Evolutionary conservation across 2,329 filamentous ascomycete genomes (phyloP).

Genomic region (Aspergillus tubingensis): DNA sequence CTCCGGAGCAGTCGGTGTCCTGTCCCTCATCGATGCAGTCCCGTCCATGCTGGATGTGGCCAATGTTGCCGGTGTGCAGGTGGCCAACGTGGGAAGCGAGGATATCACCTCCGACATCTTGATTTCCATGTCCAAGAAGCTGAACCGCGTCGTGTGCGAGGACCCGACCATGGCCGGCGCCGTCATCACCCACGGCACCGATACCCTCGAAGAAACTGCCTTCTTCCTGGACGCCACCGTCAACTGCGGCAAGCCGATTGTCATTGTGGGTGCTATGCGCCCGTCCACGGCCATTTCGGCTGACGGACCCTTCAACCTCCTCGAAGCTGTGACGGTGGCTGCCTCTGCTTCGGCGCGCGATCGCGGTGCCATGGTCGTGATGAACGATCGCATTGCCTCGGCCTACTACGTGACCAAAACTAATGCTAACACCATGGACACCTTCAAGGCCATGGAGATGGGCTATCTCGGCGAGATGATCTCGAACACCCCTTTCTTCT

Average conservation of each 20-base stretch:
- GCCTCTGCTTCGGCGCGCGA: slow-evolving; percentile 47
- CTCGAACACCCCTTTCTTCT: slow-evolving; percentile 62
- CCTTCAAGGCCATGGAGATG: slow-evolving; percentile 60
- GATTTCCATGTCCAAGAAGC: slow-evolving; percentile 23
- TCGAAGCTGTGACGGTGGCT: slow-evolving; percentile 61
- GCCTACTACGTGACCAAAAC: slow-evolving; percentile 64
- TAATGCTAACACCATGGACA: slow-evolving; percentile 64
- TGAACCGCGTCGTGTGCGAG: slow-evolving; percentile 26
- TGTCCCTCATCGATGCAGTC: slow-evolving; percentile 27
- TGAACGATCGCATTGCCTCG: slow-evolving; percentile 63
- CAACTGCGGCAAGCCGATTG: slow-evolving; percentile 59
- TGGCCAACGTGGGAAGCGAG: slow-evolving; percentile 30
- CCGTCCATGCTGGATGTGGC: slow-evolving; percentile 29
- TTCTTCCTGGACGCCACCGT: slow-evolving; percentile 64
- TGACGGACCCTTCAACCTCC: slow-evolving; percentile 64
- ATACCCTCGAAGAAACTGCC: slow-evolving; percentile 64
- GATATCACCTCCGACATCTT: slow-evolving; percentile 28
- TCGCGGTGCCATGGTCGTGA: slow-evolving; percentile 60
- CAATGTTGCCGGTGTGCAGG: slow-evolving; percentile 31
- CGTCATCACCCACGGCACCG: slow-evolving; percentile 64
- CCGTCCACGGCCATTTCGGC: slow-evolving; percentile 64
- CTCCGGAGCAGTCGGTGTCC: slow-evolving; percentile 26
- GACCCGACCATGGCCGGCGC: slow-evolving; percentile 28
- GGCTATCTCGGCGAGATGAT: slow-evolving; percentile 62
- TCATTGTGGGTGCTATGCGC: slow-evolving; percentile 64